A percentile compares a stretch with the other conserved stretches of the same genome.
These are phyloP conservation scores for Dianthus caryophyllus DNA, from an alignment of 148 eudicot species.

Conservation along the genomic window DNA sequence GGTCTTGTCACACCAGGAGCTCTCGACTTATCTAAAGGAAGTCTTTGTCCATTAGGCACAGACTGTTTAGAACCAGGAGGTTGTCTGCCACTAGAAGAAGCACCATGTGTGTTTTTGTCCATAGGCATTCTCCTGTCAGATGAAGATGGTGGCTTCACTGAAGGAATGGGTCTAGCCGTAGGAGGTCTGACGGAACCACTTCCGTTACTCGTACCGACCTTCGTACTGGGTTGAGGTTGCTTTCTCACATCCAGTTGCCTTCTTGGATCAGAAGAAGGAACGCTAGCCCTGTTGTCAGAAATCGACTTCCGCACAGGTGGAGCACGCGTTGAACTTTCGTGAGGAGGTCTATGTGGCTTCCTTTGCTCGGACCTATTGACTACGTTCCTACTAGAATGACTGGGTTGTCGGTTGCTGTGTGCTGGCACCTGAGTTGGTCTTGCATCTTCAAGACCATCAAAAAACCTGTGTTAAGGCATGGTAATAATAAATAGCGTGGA, in stretches of 20 bases:
- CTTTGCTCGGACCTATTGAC: slow-evolving; percentile 38
- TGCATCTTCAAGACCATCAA: slow-evolving; percentile 63
- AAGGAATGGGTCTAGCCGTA: slow-evolving; percentile 31
- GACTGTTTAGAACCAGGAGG: slow-evolving; percentile 34
- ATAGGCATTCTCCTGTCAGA: slow-evolving; percentile 34
- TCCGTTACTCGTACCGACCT: slow-evolving; percentile 41
- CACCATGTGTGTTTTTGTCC: slow-evolving; percentile 18
- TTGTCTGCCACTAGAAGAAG: slow-evolving; percentile 23
- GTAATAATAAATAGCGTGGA: slow-evolving; percentile 35
- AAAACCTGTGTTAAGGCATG: slow-evolving; percentile 44
- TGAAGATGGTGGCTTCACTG: slow-evolving; percentile 34
- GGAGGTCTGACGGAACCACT: slow-evolving; percentile 58
- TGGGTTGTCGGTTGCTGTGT: slow-evolving; percentile 31
- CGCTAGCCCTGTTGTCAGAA: slow-evolving; percentile 20
- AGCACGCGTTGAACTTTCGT: slow-evolving; percentile 25
- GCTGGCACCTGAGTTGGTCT: slow-evolving; percentile 47
- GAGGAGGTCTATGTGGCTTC: slow-evolving; percentile 31
- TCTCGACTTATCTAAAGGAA: slow-evolving; percentile 33
- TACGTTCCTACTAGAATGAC: slow-evolving; percentile 29
- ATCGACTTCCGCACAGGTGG: slow-evolving; percentile 32
- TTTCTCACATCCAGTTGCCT: slow-evolving; percentile 38
- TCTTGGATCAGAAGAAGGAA: slow-evolving; percentile 25
- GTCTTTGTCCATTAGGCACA: slow-evolving; percentile 36
- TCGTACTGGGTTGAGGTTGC: slow-evolving; percentile 38
- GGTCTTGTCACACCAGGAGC: slow-evolving; percentile 29